Base-by-base conservation (phyloP, 306 rosid species). In the Lathyrus oleraceus region DNA sequence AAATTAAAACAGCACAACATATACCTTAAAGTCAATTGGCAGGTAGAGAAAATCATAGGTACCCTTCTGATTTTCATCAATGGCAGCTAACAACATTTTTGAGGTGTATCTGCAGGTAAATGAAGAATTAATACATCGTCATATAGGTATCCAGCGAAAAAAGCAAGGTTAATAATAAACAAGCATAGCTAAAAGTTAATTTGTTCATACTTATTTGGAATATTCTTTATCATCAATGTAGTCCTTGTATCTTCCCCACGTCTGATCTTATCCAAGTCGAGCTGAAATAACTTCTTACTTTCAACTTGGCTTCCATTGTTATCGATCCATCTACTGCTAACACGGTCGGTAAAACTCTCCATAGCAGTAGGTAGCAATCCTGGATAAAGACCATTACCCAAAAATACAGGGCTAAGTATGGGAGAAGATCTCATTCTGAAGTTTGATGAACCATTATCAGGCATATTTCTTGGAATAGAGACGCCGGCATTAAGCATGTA, bases 11-110 rank as follows among this genome's bases (percentile, higher is more conserved):
- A 35, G 71, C 35, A 64, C 15, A 76, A 56, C 20, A 72, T 67
- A 21, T 70, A 94, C 99, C 97, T 94, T 94, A 70, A 94, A 94
- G 81, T 94, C 99, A 72, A 94, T 94, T 67, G 99, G 99, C 80
- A 94, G 79, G 82, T 94, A 94, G 38, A 94, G 86, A 74, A 94
- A 94, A 82, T 94, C 99, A 60, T 91, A 94, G 73, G 97, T 88
- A 43, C 99, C 96, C 76, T 70, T 65, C 74, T 91, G 95, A 75
- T 79, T 83, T 85, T 94, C 99, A 74, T 94, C 99, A 72, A 94
- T 95, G 70, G 97, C 91, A 68, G 95, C 99, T 79, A 94, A 80
- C 76, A 94, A 72, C 99, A 94, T 94, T 82, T 90, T 94, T 45
- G 99, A 94, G 52, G 99, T 90, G 82, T 94, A 94, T 77, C 97